Evolutionary conservation across 108 stramenopile genomes (phyloP).

Genomic region (Epithemia pelagica): DNA sequence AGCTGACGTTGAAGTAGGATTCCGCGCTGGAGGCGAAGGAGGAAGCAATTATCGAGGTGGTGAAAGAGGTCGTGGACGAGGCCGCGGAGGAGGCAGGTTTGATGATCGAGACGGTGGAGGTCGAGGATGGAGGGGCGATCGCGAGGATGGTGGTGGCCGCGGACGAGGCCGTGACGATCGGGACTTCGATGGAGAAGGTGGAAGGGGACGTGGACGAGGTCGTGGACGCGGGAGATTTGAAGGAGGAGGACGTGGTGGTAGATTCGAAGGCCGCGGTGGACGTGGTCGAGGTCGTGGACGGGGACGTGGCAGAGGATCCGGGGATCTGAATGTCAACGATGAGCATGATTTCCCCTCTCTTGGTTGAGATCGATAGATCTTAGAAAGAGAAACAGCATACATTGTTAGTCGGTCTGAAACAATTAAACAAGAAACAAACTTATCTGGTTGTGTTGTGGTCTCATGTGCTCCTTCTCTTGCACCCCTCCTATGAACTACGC

Average conservation of each 20-base stretch:
- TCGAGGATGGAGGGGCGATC: slow-evolving; percentile 16
- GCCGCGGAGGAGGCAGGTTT: slow-evolving; percentile 24
- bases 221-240: slow-evolving; percentile 34
- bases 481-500: too few relatives aligned
- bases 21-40: slow-evolving; percentile 54
- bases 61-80: slow-evolving; percentile 37
- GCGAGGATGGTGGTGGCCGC: slow-evolving; percentile 21
- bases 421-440: too few relatives aligned
- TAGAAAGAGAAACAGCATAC: too few relatives aligned
- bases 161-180: slow-evolving; percentile 25
- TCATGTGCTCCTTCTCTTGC: too few relatives aligned
- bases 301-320: slow-evolving; percentile 23
- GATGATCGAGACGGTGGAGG: slow-evolving; percentile 28
- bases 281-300: slow-evolving; percentile 23
- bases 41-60: slow-evolving; percentile 37
- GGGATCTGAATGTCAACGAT: slow-evolving; percentile 49
- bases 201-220: slow-evolving; percentile 9
- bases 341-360: slow-evolving; percentile 71
- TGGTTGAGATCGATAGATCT: not conserved
- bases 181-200: slow-evolving; percentile 24
- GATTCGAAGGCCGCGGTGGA: slow-evolving; percentile 20
- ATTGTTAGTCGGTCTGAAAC: too few relatives aligned
- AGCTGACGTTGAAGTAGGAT: slow-evolving; percentile 63
- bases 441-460: too few relatives aligned
- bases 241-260: slow-evolving; percentile 18